Base-by-base conservation (phyloP, 225 moss, liverwort and hornwort genomes). In the Climacium dendroides region DNA sequence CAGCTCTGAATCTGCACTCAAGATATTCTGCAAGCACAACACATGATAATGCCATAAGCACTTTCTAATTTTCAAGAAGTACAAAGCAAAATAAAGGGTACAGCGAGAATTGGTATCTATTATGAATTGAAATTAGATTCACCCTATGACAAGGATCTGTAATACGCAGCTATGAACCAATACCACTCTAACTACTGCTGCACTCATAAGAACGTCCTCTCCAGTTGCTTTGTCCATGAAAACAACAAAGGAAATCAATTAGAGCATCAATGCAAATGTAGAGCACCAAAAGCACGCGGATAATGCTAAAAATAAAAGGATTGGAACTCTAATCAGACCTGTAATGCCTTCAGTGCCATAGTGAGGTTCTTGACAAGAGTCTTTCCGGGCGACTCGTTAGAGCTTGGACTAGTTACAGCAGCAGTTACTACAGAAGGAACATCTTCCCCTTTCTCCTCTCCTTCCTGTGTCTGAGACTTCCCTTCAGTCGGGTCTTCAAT, bases 271-370 rank as follows among this genome's bases (percentile, higher is more conserved):
- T n/a, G 47, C 74, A 74, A 66, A 55, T 48, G 58, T 28, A 63
- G 72, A 66, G 80, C 58, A 74, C 45, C 23, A 89, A 23, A 76
- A 75, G 81, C 41, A 70, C 37, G 30, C 78, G 70, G 25, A 67
- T 57, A 45, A 48, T 66, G 55, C 58, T 55, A 59, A 66, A 28
- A 19, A 47, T 64, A 76, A 30, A 50, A n/a, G 55, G 50, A 62
- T 22, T 52, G 53, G 24, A 78, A 62, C 39, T 84, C 41, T 62
- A 81, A 50, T 45, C 83, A 52, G 48, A 97, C 97, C 97, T 95
- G 95, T 71, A 97, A 91, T 79, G 97, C 91, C 74, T 94, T 95
- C 85, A 97, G 90, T 37, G 97, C 96, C 93, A 93, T 90, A 22
- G 94, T 90, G 61, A 97, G 96, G 83, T 96, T 92, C 88, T 92